Base-by-base conservation (phyloP, 768 basidiomycete species). In the Mycena galericulata region DNA sequence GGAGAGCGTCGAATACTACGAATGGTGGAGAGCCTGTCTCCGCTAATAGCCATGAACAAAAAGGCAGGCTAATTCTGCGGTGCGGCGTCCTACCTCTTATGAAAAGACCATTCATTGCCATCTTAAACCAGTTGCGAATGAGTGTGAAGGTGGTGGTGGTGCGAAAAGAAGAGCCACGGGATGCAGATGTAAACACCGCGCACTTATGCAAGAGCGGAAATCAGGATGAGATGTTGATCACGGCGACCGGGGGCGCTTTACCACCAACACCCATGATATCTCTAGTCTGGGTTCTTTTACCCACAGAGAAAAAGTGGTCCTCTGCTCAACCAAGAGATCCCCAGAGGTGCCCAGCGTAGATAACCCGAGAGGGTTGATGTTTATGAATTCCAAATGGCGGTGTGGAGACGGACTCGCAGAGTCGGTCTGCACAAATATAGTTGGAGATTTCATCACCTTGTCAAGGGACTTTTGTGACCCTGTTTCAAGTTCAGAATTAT, bases 1-100 rank as follows among this genome's bases (percentile, higher is more conserved):
- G 54, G 26, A 68, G 22, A 34, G 57, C 34, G 38, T 68, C 61
- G 36, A 68, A 68, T 9, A 63, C 53, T 22, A 68, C 46, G 36
- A 53, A 67, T 30, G 41, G 30, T 24, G 43, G 57, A 59, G 57
- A 22, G n/a, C 57, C 57, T 26, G 57, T 46, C 57, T 59, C 57
- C 57, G 45, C 57, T 59, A 29, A 5, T 22, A 27, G 26, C 10
- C 24, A 49, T 49, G 11, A n/a, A 11, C 22, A 24, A 49, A 49
- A 27, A 7, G 8, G n/a, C n/a, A 4, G 22, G 17, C 9, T 9
- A 17, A 15, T 43, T 17, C 14, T 43, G 18, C 26, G 22, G 45
- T 9, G 10, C 7, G 47, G 26, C 22, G 5, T 49, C 22, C 22
- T 26, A 49, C 24, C 47, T 17, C 47, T 49, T 29, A n/a, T 22